Evolutionary conservation across 2,329 filamentous ascomycete genomes (phyloP).

Genomic region (Albifimbria verrucaria): DNA sequence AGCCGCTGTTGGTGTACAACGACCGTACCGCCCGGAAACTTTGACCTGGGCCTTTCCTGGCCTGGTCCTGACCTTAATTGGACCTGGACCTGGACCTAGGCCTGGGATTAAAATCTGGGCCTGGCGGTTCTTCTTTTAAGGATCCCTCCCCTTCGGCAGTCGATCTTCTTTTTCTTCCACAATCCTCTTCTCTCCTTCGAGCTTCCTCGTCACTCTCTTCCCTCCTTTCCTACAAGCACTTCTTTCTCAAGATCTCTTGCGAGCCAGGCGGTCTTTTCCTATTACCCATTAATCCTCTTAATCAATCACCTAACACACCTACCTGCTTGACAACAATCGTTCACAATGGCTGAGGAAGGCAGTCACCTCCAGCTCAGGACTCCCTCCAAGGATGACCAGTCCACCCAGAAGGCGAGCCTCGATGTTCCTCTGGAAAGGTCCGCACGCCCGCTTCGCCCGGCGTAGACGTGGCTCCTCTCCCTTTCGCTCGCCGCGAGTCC

Average conservation of each 20-base stretch:
- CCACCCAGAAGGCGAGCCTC: background rate
- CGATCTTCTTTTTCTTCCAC: too few relatives aligned
- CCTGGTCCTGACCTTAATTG: background rate
- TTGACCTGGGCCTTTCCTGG: background rate
- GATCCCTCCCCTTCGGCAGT: too few relatives aligned
- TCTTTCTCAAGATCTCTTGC: background rate
- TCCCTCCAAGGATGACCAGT: background rate
- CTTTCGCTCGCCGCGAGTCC: slow-evolving; percentile 30
- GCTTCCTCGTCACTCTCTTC: too few relatives aligned
- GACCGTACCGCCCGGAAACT: background rate
- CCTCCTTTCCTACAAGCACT: background rate
- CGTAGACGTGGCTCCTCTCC: slow-evolving; percentile 21
- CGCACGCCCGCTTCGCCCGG: slow-evolving; percentile 27
- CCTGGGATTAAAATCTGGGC: too few relatives aligned
- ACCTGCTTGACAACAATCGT: background rate
- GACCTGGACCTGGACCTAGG: too few relatives aligned
- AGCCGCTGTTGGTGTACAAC: too few relatives aligned
- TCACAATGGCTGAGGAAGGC: background rate
- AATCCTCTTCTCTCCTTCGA: too few relatives aligned
- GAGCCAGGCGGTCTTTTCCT: background rate
- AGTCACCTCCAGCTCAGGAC: background rate
- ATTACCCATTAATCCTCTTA: background rate
- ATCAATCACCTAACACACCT: background rate
- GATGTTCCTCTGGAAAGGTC: slow-evolving; percentile 20
- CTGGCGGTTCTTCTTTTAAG: too few relatives aligned